Evolutionary conservation across 148 eudicot species (phyloP), one percentile per base, ranked within the genome.

Genomic region (Hydrangea macrophylla): DNA sequence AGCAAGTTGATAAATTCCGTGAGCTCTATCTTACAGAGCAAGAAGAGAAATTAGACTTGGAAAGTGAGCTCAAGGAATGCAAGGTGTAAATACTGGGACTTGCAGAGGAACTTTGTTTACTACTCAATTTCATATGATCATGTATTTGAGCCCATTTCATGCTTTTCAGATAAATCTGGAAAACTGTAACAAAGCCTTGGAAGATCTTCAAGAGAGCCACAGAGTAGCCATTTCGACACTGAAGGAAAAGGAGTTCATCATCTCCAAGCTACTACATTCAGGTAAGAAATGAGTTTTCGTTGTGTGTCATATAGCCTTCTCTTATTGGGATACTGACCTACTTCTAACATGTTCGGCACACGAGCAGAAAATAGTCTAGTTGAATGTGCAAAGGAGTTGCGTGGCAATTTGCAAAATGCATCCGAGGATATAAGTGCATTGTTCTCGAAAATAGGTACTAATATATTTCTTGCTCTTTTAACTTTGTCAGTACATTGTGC

Each of bases 21-120:
- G 82, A 83, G 69, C 77, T 85, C 71, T 90, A 87, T 80, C 68
- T 79, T 42, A 72, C 76, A 33, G 96, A 89, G 78, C 89, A 89
- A 90, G 88, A 90, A 76, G 74, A 78, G 68, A 92, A 86, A 68
- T 72, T 85, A 62, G 82, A 83, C 55, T 54, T 89, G 60, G 74
- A 85, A 63, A 74, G 71, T 67, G 87, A 87, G 60, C 90, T 92
- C 58, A 81, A 75, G 65, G 82, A 76, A 61, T 87, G 85, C 82
- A 82, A 92, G 98, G 98, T 92, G 79, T 33, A 50, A 20, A 59
- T 8, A 37, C 17, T 18, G 11, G 24, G 23, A 61, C 62, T 31
- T 66, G 36, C 5, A 48, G 53, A 25, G 45, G n/a, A 37, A 35
- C 28, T 9, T 58, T 36, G 27, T 62, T 59, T 73, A 25, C 27